phyloP scores from a whole-genome alignment of 148 eudicot species.

The Nyssa sinensis region DNA sequence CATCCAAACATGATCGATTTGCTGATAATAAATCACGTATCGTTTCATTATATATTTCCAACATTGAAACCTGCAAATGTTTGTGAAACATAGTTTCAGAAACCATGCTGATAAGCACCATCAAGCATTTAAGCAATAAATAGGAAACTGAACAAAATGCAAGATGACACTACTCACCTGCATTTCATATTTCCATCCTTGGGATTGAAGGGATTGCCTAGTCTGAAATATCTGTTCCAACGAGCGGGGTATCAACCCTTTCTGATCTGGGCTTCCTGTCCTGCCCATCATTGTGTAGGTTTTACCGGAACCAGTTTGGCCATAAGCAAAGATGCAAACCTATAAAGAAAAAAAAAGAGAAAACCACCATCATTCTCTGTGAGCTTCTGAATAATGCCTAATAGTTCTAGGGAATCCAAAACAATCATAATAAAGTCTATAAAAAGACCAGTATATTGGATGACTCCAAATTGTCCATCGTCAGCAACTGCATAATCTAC shows the following conservation, averaged over 20 bases:
- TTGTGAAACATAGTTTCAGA: not conserved
- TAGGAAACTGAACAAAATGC: not conserved
- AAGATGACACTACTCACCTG: constrained; percentile 73
- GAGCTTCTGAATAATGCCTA: not conserved
- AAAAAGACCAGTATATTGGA: not conserved
- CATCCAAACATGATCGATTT: constrained; percentile 48
- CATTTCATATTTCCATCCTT: constrained; percentile 97
- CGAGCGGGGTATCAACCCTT: constrained; percentile 93
- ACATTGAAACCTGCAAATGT: constrained; percentile 80
- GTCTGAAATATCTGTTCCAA: constrained; percentile 88
- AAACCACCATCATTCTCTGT: constrained; percentile 14
- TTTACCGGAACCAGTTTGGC: constrained; percentile 98
- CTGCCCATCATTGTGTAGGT: constrained; percentile 98
- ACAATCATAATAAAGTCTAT: not conserved
- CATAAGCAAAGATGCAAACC: constrained; percentile 98
- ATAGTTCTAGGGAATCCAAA: not conserved
- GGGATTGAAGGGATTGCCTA: constrained; percentile 66
- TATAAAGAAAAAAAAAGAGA: constrained; percentile 28
- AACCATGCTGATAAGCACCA: not conserved
- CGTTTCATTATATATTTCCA: constrained; percentile 94
- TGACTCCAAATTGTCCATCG: not conserved
- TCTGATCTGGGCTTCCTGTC: constrained; percentile 61
- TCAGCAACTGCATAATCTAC: not conserved
- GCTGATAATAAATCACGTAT: constrained; percentile 78
- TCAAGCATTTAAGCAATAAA: constrained; percentile 5